Evolutionary conservation across 192 early-diverging fungal species (phyloP), one percentile per base, ranked within the genome.

Genomic region (Dissophora globulifera): DNA sequence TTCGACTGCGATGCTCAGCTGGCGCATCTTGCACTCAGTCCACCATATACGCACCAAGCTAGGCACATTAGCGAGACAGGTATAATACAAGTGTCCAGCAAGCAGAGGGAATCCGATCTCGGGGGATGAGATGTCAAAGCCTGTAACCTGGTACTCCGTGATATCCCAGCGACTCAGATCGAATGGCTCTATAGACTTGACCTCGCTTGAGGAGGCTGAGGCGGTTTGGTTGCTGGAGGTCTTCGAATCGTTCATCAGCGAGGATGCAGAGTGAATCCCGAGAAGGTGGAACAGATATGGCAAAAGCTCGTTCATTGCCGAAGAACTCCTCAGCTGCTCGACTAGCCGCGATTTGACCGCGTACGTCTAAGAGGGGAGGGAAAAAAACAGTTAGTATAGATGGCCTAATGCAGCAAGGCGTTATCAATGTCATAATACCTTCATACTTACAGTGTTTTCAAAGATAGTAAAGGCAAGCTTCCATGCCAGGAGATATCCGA

Each of bases 21-120:
- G 94, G 11, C 93, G 79, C 31, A 91, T 82, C 74, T 92, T 93
- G 81, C 89, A 90, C 63, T 93, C 87, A 4, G 86, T 82, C 91
- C 93, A 95, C 93, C 93, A 95, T 9, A 80, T 79, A 51, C 92
- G 78, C 10, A 92, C 89, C 58, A 95, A 78, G 17, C 90, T 84
- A 1, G 94, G 93, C 8, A 89, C 76, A 46, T 85, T 78, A 20
- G 79, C 74, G 11, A 95, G 60, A 25, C 83, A 61, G 1, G 85
- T 76, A 67, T 85, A 91, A 59, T 93, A 94, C 13, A 94, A 19
- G 78, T 95, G 93, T 0, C 89, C 86, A n/a, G 86, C 86, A 4
- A 95, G 75, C 2, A 95, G 57, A 9, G 81, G 72, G 75, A 92
- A 85, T 13, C 85, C 83, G 15, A 88, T 63, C n/a, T 86, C 83